Evolutionary conservation across 768 basidiomycete species (phyloP).

Genomic region (Pleurotus tuber-regium): DNA sequence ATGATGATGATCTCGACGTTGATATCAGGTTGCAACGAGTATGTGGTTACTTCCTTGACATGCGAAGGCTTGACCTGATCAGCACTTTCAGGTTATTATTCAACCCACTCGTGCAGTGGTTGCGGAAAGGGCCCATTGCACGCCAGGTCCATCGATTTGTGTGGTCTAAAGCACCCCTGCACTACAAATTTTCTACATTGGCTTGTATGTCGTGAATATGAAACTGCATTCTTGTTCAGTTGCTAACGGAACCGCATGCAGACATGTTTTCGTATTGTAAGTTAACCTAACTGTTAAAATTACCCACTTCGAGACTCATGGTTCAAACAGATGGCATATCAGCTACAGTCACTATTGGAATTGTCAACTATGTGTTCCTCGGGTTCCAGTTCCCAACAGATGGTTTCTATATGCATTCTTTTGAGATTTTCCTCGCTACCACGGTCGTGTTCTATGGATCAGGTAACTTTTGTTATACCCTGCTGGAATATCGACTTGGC

Average conservation of each 20-base stretch:
- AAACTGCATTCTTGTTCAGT: too few relatives aligned
- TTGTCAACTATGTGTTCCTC: conserved; percentile 74
- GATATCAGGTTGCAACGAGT: conserved; percentile 51
- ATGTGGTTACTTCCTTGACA: too few relatives aligned
- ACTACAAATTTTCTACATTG: conserved; percentile 82
- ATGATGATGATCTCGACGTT: too few relatives aligned
- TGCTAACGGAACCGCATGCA: conserved; percentile 15
- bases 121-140: conserved; percentile 73
- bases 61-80: too few relatives aligned
- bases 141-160: conserved; percentile 71
- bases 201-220: conserved; percentile 50
- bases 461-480: conserved; percentile 68
- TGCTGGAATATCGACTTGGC: conserved; percentile 73
- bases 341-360: conserved; percentile 58
- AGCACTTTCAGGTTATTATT: conserved; percentile 75
- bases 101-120: conserved; percentile 79
- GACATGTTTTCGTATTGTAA: conserved; percentile 57
- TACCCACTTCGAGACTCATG: conserved; percentile 1
- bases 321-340: conserved; percentile 54
- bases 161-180: conserved; percentile 72
- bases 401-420: conserved; percentile 74
- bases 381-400: conserved; percentile 74
- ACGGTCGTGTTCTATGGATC: conserved; percentile 76
- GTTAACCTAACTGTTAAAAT: conserved; percentile 6
- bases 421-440: conserved; percentile 79